Base-by-base conservation (phyloP, 495 filamentous ascomycete species). In the Lasiosphaeria hispida region DNA sequence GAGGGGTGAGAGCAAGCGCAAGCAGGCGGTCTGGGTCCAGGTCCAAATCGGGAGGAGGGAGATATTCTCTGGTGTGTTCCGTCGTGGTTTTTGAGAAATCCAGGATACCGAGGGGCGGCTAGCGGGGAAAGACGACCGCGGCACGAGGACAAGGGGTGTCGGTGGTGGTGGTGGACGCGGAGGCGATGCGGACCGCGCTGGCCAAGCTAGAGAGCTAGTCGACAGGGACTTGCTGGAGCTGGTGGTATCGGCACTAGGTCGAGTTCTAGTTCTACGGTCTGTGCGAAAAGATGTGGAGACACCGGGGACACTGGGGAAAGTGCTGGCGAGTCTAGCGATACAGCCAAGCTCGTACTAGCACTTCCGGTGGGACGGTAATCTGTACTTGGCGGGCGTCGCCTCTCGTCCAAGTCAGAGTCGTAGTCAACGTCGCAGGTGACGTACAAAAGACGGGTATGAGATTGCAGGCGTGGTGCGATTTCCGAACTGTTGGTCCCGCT, bases 231-330 rank as follows among this genome's bases (percentile, higher is more conserved):
- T 10, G 33, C 13, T 48, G 57, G 38, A 13, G 43, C 44, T 42
- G 47, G 52, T 44, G 47, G 17, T 19, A 44, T 42, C 34, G 51
- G 17, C n/a, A 33, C 17, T 43, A 44, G 34, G 23, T 2, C 10
- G 18, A 34, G 41, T 47, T 35, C 39, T 48, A 55, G 40, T 39
- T 39, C 2, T 48, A 49, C 53, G 56, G 61, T 64, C 63, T 64
- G 66, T 66, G 66, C 63, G 47, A 37, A 11, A 13, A 41, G 7
- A 48, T 52, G 64, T 65, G 65, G 67, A 57, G 60, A 61, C 56
- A 17, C 19, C 48, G 39, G 37, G 38, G 43, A 53, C 59, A 30
- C 23, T 30, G 23, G 23, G 23, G 23, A 30, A 30, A 30, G 23
- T 30, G 23, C 23, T 30, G 23, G 23, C 23, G 23, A 30, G 23